Conservation (phyloP, 345 rosid genomes). For the Hibiscus syriacus region DNA sequence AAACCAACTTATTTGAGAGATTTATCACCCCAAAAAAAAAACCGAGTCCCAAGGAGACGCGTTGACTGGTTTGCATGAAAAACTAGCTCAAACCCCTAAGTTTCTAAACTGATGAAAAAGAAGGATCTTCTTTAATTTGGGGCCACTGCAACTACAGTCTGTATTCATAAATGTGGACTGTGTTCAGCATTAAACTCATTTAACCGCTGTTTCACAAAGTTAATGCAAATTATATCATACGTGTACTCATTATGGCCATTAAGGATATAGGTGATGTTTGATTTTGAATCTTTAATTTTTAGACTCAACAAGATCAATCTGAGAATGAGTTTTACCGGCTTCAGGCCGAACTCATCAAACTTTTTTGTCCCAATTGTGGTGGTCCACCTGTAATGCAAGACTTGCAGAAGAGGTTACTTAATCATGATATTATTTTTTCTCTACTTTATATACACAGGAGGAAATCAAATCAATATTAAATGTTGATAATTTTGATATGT, state of each 20-base stretch:
- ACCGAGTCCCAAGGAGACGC: conserved; percentile 24
- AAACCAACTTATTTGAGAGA: neutral
- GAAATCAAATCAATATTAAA: too few species aligned
- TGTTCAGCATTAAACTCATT: conserved; percentile 23
- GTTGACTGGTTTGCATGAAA: conserved; percentile 17
- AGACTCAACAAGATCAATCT: conserved; percentile 89
- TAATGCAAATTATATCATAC: conserved; percentile 21
- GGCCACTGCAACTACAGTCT: conserved; percentile 11
- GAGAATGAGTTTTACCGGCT: conserved; percentile 76
- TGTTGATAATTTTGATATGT: too few species aligned
- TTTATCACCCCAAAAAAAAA: neutral
- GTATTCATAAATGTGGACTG: conserved; percentile 20
- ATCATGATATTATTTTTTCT: too few species aligned
- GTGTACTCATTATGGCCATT: conserved; percentile 7
- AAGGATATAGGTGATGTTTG: neutral
- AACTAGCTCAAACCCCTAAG: conserved; percentile 9
- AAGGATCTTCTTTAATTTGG: conserved; percentile 24
- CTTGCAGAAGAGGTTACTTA: conserved; percentile 85
- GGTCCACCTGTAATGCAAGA: conserved; percentile 70
- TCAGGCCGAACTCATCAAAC: conserved; percentile 60
- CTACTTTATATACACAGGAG: too few species aligned
- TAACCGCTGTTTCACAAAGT: conserved; percentile 12
- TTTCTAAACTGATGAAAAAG: conserved; percentile 10
- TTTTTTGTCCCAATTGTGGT: conserved; percentile 72
- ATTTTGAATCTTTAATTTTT: neutral